A percentile compares a stretch with the other conserved stretches of the same genome.
phyloP scores from a whole-genome alignment of 1,284 basidiomycete species.

The Melanopsichium pennsylvanicum region DNA sequence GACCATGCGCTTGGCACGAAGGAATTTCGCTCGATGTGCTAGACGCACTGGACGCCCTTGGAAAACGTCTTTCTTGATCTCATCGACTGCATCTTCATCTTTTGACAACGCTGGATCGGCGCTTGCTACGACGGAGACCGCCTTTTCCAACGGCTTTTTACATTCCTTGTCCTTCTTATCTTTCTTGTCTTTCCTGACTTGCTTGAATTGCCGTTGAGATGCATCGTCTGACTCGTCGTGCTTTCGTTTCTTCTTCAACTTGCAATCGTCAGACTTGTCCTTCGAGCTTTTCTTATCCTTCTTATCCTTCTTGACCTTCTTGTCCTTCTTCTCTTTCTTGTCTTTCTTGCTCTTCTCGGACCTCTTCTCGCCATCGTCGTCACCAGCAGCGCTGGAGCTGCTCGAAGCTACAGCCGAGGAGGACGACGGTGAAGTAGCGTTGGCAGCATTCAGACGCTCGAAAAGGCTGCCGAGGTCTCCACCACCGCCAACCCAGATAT shows the following conservation, averaged over 20 bases:
- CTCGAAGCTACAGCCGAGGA: conserved; percentile 24
- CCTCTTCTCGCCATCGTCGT: conserved; percentile 13
- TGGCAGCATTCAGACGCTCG: conserved; percentile 62
- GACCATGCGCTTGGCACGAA: conserved; percentile 61
- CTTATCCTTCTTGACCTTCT: conserved; percentile 18
- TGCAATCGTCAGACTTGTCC: conserved; percentile 7
- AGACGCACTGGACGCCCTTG: conserved; percentile 26
- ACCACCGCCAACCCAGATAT: conserved; percentile 61
- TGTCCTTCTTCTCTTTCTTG: conserved; percentile 35
- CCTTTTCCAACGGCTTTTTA: conserved; percentile 18
- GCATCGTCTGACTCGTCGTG: conserved; percentile 18
- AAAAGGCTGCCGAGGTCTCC: conserved; percentile 62
- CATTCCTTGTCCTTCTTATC: conserved; percentile 25
- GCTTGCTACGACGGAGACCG: conserved; percentile 13
- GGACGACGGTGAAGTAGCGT: conserved; percentile 27
- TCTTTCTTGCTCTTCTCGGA: conserved; percentile 26
- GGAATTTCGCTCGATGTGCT: conserved; percentile 59
- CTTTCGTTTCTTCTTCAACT: conserved; percentile 40
- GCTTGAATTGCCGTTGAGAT: conserved; percentile 2
- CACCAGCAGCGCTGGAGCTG: conserved; percentile 3
- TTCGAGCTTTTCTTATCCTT: conserved; percentile 18
- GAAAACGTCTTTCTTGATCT: conserved; percentile 35
- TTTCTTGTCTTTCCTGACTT: conserved; percentile 25
- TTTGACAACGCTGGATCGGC: conserved; percentile 15
- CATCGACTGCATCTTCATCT: conserved; percentile 23